Evolutionary conservation across 345 rosid species (phyloP), one percentile per base, ranked within the genome.

Genomic region (Punica granatum): DNA sequence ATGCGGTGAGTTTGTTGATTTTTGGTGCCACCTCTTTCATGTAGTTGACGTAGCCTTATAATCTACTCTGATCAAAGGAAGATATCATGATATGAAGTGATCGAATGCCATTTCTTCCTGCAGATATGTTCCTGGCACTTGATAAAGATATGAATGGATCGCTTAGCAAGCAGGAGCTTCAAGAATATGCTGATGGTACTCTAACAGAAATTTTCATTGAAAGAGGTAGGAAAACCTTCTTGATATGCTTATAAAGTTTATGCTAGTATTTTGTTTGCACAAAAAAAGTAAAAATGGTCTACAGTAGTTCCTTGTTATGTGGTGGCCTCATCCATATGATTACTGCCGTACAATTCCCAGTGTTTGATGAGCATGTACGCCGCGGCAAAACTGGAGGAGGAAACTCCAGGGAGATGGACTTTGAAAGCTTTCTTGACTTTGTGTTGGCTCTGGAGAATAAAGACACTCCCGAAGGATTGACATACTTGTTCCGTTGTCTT

Each of bases 391-490:
- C 54, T 63, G 82, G 85, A 4, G 80, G 86, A 65, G 85, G 83
- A 65, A 88, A 83, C 76, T 58, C 91, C 59, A 71, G 99, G 73
- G 99, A 95, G 84, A 95, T 95, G 99, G 98, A 95, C 67, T 91
- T 91, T 21, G 89, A 86, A 74, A 89, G 97, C 64, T 95, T 92
- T 79, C 90, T 95, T 0, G 98, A 88, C 82, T 95, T 95, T 67
- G 97, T 95, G 72, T 85, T 95, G 70, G 97, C 99, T 69, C 81
- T 88, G 71, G 99, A 95, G 74, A 95, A 92, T 83, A 95, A 92
- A 74, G 99, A 95, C 80, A 88, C 98, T 53, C 89, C 98, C 7
- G 99, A 92, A 81, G 99, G 98, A 30, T 81, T 95, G 67, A 90
- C 96, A 54, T 95, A 95, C 71, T 79, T 95, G 70, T 95, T 95